Percentiles rank a stretch among this genome's conserved stretches.
Evolutionary conservation across 306 rosid genomes (phyloP).

Genomic region (Citrullus amarus): DNA sequence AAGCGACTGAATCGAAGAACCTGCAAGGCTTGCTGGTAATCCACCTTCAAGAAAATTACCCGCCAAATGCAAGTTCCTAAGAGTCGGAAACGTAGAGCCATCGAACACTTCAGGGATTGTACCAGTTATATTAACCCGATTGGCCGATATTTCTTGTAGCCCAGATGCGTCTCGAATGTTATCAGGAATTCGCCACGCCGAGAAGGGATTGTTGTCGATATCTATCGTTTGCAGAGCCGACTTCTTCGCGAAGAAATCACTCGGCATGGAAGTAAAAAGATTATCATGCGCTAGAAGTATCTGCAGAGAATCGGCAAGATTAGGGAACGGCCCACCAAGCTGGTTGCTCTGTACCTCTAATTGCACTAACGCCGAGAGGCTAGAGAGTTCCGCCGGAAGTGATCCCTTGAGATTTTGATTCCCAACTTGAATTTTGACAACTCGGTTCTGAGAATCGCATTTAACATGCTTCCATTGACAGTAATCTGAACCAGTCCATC

Average conservation of each 20-base stretch:
- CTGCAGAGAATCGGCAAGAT: conserved; percentile 23
- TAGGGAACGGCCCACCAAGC: conserved; percentile 53
- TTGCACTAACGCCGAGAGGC: conserved; percentile 18
- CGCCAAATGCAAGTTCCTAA: conserved; percentile 31
- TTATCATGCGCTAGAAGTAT: conserved; percentile 34
- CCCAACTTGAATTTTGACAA: conserved; percentile 38
- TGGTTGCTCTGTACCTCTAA: conserved; percentile 46
- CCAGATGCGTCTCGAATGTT: conserved; percentile 19
- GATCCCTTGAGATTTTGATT: conserved; percentile 41
- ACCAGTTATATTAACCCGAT: conserved; percentile 26
- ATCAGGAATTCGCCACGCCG: conserved; percentile 44
- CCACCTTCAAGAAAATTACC: conserved; percentile 41
- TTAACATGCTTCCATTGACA: conserved; percentile 36
- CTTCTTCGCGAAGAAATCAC: conserved; percentile 35
- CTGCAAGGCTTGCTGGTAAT: conserved; percentile 37
- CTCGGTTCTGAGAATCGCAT: conserved; percentile 25
- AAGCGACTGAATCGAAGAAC: conserved; percentile 33
- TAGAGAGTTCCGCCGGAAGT: conserved; percentile 36
- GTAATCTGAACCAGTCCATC: conserved; percentile 37
- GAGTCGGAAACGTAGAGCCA: conserved; percentile 24
- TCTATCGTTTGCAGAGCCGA: conserved; percentile 19
- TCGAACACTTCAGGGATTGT: conserved; percentile 44
- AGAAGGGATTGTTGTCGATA: conserved; percentile 36
- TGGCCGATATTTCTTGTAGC: conserved; percentile 34
- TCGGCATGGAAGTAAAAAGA: conserved; percentile 33